Evolutionary conservation across 495 filamentous ascomycete species (phyloP).

Genomic region (Massariosphaeria phaeospora): DNA sequence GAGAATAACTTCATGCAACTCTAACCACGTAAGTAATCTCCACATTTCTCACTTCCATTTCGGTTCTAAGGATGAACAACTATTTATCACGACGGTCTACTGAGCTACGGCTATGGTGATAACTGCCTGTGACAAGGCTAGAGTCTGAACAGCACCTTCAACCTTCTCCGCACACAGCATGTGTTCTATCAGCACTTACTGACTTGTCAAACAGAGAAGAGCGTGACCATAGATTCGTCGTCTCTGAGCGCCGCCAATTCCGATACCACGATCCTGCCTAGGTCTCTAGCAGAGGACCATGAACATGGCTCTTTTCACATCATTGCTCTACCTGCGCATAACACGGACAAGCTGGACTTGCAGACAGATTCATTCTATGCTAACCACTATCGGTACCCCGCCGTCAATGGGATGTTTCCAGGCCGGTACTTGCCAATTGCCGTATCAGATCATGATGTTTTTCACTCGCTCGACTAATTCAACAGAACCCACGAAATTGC

Average conservation of each 20-base stretch:
- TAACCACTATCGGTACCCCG: background rate
- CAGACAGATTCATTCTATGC: background rate
- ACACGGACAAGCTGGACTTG: background rate
- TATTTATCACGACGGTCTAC: slow-evolving; percentile 97
- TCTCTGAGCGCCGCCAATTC: too few relatives aligned
- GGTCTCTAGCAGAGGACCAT: too few relatives aligned
- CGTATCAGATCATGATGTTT: too few relatives aligned
- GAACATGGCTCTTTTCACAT: too few relatives aligned
- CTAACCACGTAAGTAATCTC: background rate
- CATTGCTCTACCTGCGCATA: background rate
- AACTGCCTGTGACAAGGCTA: slow-evolving; percentile 81
- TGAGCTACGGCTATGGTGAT: slow-evolving; percentile 89
- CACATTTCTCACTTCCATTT: slow-evolving; percentile 13
- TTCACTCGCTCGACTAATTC: too few relatives aligned
- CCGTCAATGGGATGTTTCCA: background rate
- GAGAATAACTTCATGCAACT: too few relatives aligned
- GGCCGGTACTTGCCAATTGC: background rate
- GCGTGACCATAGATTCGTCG: too few relatives aligned
- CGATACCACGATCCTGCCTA: too few relatives aligned
- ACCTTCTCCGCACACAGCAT: too few relatives aligned
- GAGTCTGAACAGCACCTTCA: slow-evolving; percentile 17
- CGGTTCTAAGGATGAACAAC: slow-evolving; percentile 63
- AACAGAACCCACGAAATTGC: too few relatives aligned
- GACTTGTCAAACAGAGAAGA: too few relatives aligned
- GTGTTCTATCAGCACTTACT: too few relatives aligned